phyloP scores from a whole-genome alignment of 768 basidiomycete species.

The Zangia roseola region DNA sequence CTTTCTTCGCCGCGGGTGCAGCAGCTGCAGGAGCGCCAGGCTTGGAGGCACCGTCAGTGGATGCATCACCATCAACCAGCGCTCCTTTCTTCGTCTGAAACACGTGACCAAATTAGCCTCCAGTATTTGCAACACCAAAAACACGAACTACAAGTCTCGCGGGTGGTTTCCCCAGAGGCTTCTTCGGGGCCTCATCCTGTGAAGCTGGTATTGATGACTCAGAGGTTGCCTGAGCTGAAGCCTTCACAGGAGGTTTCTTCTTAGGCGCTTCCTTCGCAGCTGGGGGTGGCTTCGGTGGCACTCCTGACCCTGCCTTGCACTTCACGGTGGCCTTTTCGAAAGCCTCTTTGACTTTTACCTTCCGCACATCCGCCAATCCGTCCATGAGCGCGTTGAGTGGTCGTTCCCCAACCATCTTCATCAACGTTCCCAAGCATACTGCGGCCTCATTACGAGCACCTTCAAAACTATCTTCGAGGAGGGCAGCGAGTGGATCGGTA shows the following conservation, averaged over 20 bases:
- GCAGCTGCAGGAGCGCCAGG: constrained; percentile 27
- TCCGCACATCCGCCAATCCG: constrained; percentile 79
- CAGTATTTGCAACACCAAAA: not conserved
- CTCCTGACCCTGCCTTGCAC: constrained; percentile 65
- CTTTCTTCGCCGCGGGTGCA: constrained; percentile 44
- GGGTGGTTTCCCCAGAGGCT: constrained; percentile 50
- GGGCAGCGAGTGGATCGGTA: constrained; percentile 67
- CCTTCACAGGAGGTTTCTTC: constrained; percentile 38
- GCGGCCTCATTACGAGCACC: constrained; percentile 92
- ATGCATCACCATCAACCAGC: constrained; percentile 31
- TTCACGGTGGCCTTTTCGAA: constrained; percentile 91
- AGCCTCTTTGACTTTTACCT: constrained; percentile 91
- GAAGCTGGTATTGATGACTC: constrained; percentile 21
- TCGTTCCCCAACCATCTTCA: constrained; percentile 97
- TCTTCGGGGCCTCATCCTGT: constrained; percentile 38
- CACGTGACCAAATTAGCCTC: constrained; percentile 1
- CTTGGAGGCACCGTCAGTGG: constrained; percentile 16
- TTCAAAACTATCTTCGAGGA: constrained; percentile 87
- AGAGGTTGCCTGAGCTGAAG: constrained; percentile 12
- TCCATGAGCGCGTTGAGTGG: constrained; percentile 87
- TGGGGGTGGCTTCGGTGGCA: constrained; percentile 42
- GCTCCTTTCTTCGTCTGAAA: constrained; percentile 53
- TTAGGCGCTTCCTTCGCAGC: constrained; percentile 35
- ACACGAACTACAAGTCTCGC: constrained; percentile 43
- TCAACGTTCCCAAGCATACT: constrained; percentile 79